Evolutionary conservation across 225 moss, liverwort and hornwort genomes (phyloP).

Genomic region (Bryum argenteum): DNA sequence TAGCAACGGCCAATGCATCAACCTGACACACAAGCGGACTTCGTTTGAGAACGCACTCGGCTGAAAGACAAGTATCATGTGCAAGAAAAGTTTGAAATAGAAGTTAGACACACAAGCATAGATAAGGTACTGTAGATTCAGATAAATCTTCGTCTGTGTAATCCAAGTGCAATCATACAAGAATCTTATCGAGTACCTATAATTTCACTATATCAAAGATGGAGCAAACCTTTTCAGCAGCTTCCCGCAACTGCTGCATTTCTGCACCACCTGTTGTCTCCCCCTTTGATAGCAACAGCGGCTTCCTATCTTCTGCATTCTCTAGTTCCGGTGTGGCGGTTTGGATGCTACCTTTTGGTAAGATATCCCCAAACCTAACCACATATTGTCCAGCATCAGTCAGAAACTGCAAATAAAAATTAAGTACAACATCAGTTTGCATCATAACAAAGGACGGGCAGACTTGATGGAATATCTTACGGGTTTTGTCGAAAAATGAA

Average conservation of each 20-base stretch:
- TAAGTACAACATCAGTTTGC: conserved; percentile 19
- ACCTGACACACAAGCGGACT: conserved; percentile 46
- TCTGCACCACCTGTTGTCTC: conserved; percentile 49
- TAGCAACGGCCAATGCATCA: conserved; percentile 59
- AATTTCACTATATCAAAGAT: neutral
- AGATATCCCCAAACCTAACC: conserved; percentile 78
- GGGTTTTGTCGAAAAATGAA: neutral
- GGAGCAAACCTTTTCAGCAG: conserved; percentile 47
- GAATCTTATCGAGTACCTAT: neutral
- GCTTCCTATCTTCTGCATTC: conserved; percentile 44
- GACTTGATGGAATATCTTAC: conserved; percentile 5
- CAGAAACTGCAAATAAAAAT: conserved; percentile 60
- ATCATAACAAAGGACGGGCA: neutral
- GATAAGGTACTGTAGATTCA: neutral
- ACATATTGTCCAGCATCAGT: conserved; percentile 96
- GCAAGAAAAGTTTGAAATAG: neutral
- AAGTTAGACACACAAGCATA: conserved; percentile 2
- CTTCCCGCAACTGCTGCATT: conserved; percentile 41
- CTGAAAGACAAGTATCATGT: too few relatives aligned
- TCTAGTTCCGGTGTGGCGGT: conserved; percentile 23
- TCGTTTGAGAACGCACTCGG: neutral
- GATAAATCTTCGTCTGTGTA: conserved; percentile 1
- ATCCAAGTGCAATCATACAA: conserved; percentile 9
- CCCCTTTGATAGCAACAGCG: conserved; percentile 43
- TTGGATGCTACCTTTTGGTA: conserved; percentile 42